phyloP scores from a whole-genome alignment of 2,329 filamentous ascomycete species.

The Cephalotrichum gorgonifer region DNA sequence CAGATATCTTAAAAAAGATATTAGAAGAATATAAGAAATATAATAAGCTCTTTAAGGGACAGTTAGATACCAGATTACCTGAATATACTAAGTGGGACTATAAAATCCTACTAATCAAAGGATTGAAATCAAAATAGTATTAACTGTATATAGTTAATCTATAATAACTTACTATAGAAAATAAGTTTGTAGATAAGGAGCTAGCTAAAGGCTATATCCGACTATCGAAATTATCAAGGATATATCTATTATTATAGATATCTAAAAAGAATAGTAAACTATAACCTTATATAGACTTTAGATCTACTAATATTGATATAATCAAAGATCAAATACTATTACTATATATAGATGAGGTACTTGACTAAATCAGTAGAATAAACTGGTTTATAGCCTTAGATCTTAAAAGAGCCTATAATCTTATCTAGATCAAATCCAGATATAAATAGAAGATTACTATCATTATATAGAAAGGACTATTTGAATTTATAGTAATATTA shows the following conservation, averaged over 20 bases:
- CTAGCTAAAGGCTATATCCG: background rate
- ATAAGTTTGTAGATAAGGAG: background rate
- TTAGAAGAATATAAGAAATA: background rate
- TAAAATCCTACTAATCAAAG: background rate
- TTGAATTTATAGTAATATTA: constrained; percentile 10
- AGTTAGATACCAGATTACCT: background rate
- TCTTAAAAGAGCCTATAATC: constrained; percentile 5
- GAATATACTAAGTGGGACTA: background rate
- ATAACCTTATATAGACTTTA: constrained; percentile 1
- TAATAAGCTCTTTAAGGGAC: background rate
- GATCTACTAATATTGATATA: constrained; percentile 5
- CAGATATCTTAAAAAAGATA: background rate
- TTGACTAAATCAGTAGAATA: constrained; percentile 8
- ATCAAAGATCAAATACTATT: constrained; percentile 6
- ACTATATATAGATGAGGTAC: constrained; percentile 6
- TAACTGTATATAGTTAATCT: background rate
- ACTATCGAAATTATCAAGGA: background rate
- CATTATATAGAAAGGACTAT: constrained; percentile 8
- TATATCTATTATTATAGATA: background rate
- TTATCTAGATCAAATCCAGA: constrained; percentile 6
- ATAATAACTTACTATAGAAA: background rate
- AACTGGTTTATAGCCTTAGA: constrained; percentile 7
- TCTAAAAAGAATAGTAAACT: background rate
- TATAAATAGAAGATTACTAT: constrained; percentile 8
- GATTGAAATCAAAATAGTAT: background rate